Evolutionary conservation across 371 early-diverging fungal genomes (phyloP).

Genomic region (Mortierella sp.): DNA sequence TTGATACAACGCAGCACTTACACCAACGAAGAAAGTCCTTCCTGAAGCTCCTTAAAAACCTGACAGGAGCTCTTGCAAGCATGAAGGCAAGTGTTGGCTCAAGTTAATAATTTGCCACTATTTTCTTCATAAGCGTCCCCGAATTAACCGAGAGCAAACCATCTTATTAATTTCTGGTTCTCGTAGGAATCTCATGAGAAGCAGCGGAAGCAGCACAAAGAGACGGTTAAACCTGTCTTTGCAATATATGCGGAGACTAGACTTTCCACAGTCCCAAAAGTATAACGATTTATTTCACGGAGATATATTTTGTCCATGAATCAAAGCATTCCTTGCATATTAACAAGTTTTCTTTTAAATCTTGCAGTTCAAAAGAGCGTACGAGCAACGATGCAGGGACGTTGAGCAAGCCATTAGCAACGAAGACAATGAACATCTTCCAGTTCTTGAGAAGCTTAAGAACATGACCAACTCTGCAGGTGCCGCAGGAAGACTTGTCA

Average conservation of each 20-base stretch:
- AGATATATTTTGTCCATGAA: neutral
- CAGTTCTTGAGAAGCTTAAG: slow-evolving; percentile 58
- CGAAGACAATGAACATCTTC: slow-evolving; percentile 57
- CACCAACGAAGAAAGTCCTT: slow-evolving; percentile 28
- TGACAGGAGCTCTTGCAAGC: slow-evolving; percentile 27
- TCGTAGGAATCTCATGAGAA: slow-evolving; percentile 46
- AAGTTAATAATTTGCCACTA: neutral
- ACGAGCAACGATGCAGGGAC: slow-evolving; percentile 58
- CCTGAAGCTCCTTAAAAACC: slow-evolving; percentile 20
- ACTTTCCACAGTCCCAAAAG: slow-evolving; percentile 53
- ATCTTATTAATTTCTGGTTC: too few relatives aligned
- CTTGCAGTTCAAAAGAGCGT: slow-evolving; percentile 62
- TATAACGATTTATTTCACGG: neutral
- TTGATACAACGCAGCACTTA: slow-evolving; percentile 34
- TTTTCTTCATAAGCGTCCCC: neutral
- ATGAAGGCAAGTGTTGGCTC: slow-evolving; percentile 28
- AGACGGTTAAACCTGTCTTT: slow-evolving; percentile 47
- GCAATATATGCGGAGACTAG: slow-evolving; percentile 49
- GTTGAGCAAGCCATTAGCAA: slow-evolving; percentile 57
- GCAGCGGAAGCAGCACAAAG: slow-evolving; percentile 45
- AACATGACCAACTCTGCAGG: slow-evolving; percentile 38
- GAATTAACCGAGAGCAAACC: too few relatives aligned
- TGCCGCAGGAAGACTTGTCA: slow-evolving; percentile 55
- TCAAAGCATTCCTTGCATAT: neutral
- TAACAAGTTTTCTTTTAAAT: neutral